Evolutionary conservation across 768 basidiomycete species (phyloP).

Genomic region (Mycena olivaceomarginata): DNA sequence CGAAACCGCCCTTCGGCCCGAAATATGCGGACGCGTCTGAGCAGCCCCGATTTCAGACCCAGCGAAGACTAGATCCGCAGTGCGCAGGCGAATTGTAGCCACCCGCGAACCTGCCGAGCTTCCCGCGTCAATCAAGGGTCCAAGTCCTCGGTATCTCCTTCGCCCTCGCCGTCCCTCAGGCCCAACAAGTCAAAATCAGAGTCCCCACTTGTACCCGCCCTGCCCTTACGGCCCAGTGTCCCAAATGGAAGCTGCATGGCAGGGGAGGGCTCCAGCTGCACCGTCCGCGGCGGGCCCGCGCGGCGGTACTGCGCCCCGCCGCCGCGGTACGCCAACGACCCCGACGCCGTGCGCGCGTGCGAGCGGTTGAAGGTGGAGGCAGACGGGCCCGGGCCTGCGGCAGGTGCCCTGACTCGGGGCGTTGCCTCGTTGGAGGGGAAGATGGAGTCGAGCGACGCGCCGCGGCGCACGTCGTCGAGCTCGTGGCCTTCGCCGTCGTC

Average conservation of each 20-base stretch:
- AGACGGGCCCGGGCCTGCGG: neutral
- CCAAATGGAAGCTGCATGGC: conserved; percentile 68
- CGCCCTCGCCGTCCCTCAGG: conserved; percentile 37
- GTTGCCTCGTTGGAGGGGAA: conserved; percentile 42
- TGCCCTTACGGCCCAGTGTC: conserved; percentile 33
- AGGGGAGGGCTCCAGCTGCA: conserved; percentile 73
- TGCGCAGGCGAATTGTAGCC: neutral
- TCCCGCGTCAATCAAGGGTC: conserved; percentile 25
- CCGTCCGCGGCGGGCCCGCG: conserved; percentile 60
- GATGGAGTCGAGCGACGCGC: conserved; percentile 51
- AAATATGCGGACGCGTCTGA: neutral
- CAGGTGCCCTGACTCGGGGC: conserved; percentile 22
- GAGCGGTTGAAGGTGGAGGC: conserved; percentile 17
- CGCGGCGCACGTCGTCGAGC: conserved; percentile 59
- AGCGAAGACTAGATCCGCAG: neutral
- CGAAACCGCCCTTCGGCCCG: neutral
- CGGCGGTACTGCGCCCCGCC: conserved; percentile 40
- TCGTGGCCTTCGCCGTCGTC: conserved; percentile 64
- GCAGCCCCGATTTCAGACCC: neutral
- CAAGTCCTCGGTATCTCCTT: conserved; percentile 43
- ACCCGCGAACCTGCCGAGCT: neutral
- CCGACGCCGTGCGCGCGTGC: conserved; percentile 37
- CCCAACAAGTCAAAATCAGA: conserved; percentile 43
- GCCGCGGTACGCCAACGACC: conserved; percentile 31
- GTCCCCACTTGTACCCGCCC: conserved; percentile 22